phyloP scores from a whole-genome alignment of 2,329 filamentous ascomycete genomes.

The Xylogone sp. region DNA sequence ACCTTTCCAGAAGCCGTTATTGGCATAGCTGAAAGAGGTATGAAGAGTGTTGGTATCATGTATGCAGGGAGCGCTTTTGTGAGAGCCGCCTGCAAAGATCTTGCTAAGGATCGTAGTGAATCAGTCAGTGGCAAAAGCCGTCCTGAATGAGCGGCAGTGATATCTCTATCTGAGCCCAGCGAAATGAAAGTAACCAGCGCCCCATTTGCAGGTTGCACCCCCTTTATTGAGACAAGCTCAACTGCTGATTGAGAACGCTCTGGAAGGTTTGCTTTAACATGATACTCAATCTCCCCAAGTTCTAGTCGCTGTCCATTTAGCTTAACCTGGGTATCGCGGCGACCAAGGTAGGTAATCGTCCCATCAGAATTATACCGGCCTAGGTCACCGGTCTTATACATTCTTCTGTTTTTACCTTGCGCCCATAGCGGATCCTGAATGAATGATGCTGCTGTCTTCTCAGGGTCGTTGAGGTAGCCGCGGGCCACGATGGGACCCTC shows the following conservation, averaged over 20 bases:
- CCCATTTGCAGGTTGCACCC: too few relatives aligned
- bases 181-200: too few relatives aligned
- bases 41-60: constrained; percentile 21
- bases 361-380: constrained; percentile 49
- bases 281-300: constrained; percentile 50
- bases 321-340: constrained; percentile 62
- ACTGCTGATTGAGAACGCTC: constrained; percentile 2
- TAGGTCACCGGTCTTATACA: constrained; percentile 58
- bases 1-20: constrained; percentile 25
- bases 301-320: constrained; percentile 60
- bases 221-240: too few relatives aligned
- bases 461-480: constrained; percentile 35
- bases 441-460: constrained; percentile 31
- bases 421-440: constrained; percentile 28
- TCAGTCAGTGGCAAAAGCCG: background rate
- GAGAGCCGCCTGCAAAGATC: too few relatives aligned
- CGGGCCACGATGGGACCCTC: constrained; percentile 33
- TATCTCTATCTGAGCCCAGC: too few relatives aligned
- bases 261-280: constrained; percentile 1
- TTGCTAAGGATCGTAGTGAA: background rate
- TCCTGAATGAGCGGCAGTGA: background rate
- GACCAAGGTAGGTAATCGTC: constrained; percentile 57
- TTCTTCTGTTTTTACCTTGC: constrained; percentile 39
- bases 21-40: constrained; percentile 22
- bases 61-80: background rate